Base-by-base conservation (phyloP, 2,329 filamentous ascomycete genomes). In the Xylaria sp. region DNA sequence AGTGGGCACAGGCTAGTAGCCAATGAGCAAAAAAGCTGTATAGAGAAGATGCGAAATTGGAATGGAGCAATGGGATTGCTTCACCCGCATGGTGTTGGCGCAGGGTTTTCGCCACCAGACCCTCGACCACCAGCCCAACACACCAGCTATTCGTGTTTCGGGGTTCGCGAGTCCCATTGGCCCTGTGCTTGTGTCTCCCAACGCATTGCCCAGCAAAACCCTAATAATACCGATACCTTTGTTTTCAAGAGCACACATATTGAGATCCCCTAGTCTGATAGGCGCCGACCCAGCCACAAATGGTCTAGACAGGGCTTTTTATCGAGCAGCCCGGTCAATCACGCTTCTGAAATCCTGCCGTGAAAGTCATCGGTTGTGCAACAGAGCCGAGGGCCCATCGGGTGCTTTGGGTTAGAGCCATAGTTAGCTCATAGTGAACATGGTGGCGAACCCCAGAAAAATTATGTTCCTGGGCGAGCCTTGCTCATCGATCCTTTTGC, bases 81-180 rank as follows among this genome's bases (percentile, higher is more conserved):
- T 70, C 70, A 69, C 74, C 69, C 63, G 70, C 73, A 73, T 70
- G 70, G 72, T 72, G 62, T 56, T 69, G 65, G 65, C 37, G 58
- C 69, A 64, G 60, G 63, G 66, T 70, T 74, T 78, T 78, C 70
- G 77, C 77, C 77, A 79, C 77, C 76, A 73, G 70, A 76, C 74
- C 75, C 75, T 77, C 74, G 76, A 68, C 56, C 62, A 63, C 56
- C 63, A 61, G 68, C 61, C 39, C 58, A 57, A 51, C 54, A 70
- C 51, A 44, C 66, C 28, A 68, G 59, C 65, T 68, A 67, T 72
- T 69, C 66, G 71, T 74, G 69, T 74, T 77, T 73, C 71, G 74
- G 75, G 74, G 73, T 64, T 75, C 70, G 72, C 56, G 71, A 18
- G 71, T 71, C 72, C 75, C 73, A 76, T 73, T 68, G 71, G 69